Conservation (phyloP, 306 rosid species). For the Prunus davidiana region DNA sequence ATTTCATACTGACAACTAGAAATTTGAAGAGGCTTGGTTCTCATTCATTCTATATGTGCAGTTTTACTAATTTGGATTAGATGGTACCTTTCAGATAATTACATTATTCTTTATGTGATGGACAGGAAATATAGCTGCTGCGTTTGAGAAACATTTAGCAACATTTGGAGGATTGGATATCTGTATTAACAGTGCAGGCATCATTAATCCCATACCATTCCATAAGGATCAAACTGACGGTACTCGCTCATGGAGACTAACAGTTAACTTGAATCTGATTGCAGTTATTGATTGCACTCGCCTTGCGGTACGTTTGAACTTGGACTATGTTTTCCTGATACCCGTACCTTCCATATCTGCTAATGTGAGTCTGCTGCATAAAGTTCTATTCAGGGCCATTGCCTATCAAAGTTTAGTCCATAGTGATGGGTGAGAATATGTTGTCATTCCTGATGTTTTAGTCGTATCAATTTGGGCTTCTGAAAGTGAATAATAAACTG, state of each 20-base stretch:
- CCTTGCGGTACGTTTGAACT: conserved; percentile 62
- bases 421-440: conserved; percentile 15
- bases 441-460: not conserved
- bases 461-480: not conserved
- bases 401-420: conserved; percentile 8
- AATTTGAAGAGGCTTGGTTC: not conserved
- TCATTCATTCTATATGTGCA: not conserved
- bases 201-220: conserved; percentile 41
- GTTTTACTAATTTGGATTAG: not conserved
- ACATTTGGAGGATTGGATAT: conserved; percentile 88
- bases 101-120: not conserved
- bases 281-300: conserved; percentile 64
- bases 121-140: conserved; percentile 67
- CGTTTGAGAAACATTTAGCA: conserved; percentile 64
- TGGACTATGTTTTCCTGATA: conserved; percentile 16
- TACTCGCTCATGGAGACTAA: conserved; percentile 58
- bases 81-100: not conserved
- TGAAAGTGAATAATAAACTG: not conserved
- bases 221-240: conserved; percentile 73
- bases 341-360: not conserved
- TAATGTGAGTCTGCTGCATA: not conserved
- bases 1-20: not conserved
- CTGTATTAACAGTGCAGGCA: conserved; percentile 81
- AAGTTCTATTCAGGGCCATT: conserved; percentile 8
- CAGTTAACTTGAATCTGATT: conserved; percentile 61